A percentile compares a stretch with the other conserved stretches of the same genome.
Evolutionary conservation across 2,329 filamentous ascomycete species (phyloP).

Genomic region (Sclerotinia borealis): DNA sequence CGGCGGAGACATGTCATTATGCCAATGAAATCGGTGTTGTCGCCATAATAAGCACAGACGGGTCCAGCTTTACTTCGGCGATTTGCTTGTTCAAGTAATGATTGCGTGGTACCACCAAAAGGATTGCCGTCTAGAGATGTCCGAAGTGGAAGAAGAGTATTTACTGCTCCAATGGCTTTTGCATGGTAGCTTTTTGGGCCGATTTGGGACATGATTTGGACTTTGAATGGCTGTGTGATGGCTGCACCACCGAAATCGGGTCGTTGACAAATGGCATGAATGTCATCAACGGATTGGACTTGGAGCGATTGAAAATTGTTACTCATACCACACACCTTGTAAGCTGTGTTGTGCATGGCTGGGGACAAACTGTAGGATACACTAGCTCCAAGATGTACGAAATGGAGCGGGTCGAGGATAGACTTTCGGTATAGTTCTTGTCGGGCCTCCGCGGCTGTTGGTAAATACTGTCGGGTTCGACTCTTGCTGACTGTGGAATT

Average conservation of each 20-base stretch:
- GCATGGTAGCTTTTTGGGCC: slow-evolving; percentile 66
- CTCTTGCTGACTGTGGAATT: slow-evolving; percentile 44
- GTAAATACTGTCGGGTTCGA: slow-evolving; percentile 28
- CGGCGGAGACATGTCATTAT: slow-evolving; percentile 67
- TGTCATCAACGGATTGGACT: slow-evolving; percentile 52
- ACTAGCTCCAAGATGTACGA: slow-evolving; percentile 69
- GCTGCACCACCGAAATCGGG: slow-evolving; percentile 66
- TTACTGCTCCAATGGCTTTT: slow-evolving; percentile 68
- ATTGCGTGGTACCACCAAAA: slow-evolving; percentile 41
- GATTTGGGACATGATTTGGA: slow-evolving; percentile 59
- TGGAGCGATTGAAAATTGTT: slow-evolving; percentile 63
- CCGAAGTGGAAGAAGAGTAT: slow-evolving; percentile 68
- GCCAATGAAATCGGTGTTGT: slow-evolving; percentile 79
- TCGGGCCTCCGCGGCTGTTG: slow-evolving; percentile 57
- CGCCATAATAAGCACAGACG: slow-evolving; percentile 65
- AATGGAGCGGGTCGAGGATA: slow-evolving; percentile 61
- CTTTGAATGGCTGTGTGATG: slow-evolving; percentile 68
- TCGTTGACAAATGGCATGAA: slow-evolving; percentile 59
- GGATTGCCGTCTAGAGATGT: slow-evolving; percentile 35
- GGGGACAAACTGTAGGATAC: slow-evolving; percentile 69
- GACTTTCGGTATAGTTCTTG: slow-evolving; percentile 61
- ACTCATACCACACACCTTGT: slow-evolving; percentile 59
- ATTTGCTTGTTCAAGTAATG: slow-evolving; percentile 34
- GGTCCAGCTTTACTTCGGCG: slow-evolving; percentile 59
- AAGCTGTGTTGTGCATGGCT: slow-evolving; percentile 70